Base-by-base conservation (phyloP, 352 stramenopile species). In the Phytophthora cryptogea region DNA sequence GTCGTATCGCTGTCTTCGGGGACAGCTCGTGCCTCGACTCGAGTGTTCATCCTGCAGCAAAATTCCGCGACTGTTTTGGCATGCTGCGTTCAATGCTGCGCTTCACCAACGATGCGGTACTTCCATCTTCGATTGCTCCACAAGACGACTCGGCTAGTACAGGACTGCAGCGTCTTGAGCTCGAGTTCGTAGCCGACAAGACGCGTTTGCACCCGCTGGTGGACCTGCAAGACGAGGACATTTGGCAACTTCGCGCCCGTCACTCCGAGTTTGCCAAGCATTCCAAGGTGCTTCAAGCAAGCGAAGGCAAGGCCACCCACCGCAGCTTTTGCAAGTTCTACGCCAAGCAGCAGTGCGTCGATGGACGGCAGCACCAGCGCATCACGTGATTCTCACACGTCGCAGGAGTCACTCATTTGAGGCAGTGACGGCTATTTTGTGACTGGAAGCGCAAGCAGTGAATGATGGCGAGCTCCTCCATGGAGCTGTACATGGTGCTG, bases 11-110 rank as follows among this genome's bases (percentile, higher is more conserved):
- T 8, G 81, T 90, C 17, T 91, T 86, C 49, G 84, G 84, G 8
- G 84, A 93, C 56, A 86, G 70, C 11, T 86, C 81, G 14, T 93
- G 81, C 51, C 63, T 93, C 13, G 84, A 93, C 33, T 74, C 80
- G 5, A 88, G 75, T 28, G 78, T 78, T 5, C 77, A 90, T 33
- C 55, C 59, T 33, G 32, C 41, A 23, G 37, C 65, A 8, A 71
- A 67, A 53, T 86, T 87, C 54, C 65, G 59, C 4, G 56, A 88
- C 42, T 92, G 83, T 54, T 90, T 90, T 28, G 49, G 54, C 14
- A 88, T 90, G 80, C 56, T 90, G n/a, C 68, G 66, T 1, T 63
- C 70, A 23, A 63, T 92, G 26, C 46, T 92, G 16, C 58, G 47
- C 27, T 92, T 90, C 51, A 83, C 81, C 1, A 89, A 81, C 23